Percentiles rank a stretch among this genome's conserved stretches.
These are phyloP conservation scores for Cladophialophora carrionii DNA, from an alignment of 2,329 filamentous ascomycete genomes.

Conservation along the genomic window DNA sequence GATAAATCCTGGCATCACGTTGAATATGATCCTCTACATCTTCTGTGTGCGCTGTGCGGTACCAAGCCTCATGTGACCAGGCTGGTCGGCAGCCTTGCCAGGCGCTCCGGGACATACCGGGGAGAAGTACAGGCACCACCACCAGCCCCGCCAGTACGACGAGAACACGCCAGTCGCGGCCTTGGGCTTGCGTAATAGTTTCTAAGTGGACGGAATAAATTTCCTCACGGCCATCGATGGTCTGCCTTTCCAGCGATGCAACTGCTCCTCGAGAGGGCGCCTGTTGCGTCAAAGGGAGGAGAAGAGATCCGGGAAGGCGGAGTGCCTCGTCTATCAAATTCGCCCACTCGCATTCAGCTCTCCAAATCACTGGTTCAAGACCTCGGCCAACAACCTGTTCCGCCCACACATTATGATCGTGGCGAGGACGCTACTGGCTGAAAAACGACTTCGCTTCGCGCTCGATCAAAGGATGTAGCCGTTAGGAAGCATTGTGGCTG, in stretches of 20 bases:
- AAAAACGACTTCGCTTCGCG: background rate
- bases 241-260: background rate
- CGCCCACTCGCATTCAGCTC: background rate
- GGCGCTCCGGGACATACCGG: background rate
- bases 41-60: no score
- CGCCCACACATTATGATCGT: background rate
- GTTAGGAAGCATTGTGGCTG: background rate
- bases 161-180: no score
- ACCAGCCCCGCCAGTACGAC: no score
- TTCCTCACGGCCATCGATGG: background rate
- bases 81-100: constrained; percentile 7
- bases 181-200: background rate
- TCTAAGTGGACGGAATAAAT: background rate
- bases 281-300: background rate
- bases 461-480: background rate
- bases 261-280: no score
- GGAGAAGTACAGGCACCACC: background rate
- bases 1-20: no score
- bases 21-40: background rate
- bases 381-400: background rate
- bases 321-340: background rate
- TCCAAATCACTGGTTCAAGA: background rate
- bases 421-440: background rate
- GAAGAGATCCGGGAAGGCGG: background rate
- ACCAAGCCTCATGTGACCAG: background rate